Evolutionary conservation across 129 eudicot species (phyloP), one percentile per base, ranked within the genome.

Genomic region (Erigeron canadensis): DNA sequence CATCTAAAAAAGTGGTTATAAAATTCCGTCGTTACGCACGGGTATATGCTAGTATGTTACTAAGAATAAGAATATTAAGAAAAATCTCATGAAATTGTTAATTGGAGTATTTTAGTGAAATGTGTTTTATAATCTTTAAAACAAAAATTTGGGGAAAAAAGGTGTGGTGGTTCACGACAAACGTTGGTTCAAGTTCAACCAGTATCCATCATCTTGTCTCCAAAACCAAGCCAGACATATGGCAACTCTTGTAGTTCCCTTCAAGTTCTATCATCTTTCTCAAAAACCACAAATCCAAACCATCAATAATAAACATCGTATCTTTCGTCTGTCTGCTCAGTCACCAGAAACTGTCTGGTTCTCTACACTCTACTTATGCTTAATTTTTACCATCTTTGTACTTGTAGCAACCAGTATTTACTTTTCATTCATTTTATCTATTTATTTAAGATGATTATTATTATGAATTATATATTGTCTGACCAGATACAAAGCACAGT

Each of bases 341-440:
- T 75, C 74, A 67, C 67, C 21, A 75, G 74, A 67, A 75, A 66
- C 79, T 3, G 80, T 75, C 13, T 8, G 51, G 16, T 75, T 42
- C 38, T n/a, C 4, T 28, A 28, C 51, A 11, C 64, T 34, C 34
- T 28, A 28, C 65, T 5, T 5, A 23, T 13, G n/a, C 39, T 7
- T 28, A 34, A n/a, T n/a, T n/a, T 23, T 41, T 11, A 69, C 10
- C 50, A 23, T 22, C n/a, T 21, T 53, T 66, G 54, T 13, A 2
- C 8, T 55, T 75, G 41, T 6, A 47, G n/a, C n/a, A n/a, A n/a
- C n/a, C n/a, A n/a, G 6, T 5, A 63, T 37, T 48, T 39, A 12
- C 44, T 75, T 23, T 5, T 40, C 65, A 16, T 65, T 28, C 1
- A 28, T 28, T 28, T 28, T 23, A 23, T 23, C 1, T 23, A 23